phyloP scores from a whole-genome alignment of 495 filamentous ascomycete genomes.

The Cercophora scortea region DNA sequence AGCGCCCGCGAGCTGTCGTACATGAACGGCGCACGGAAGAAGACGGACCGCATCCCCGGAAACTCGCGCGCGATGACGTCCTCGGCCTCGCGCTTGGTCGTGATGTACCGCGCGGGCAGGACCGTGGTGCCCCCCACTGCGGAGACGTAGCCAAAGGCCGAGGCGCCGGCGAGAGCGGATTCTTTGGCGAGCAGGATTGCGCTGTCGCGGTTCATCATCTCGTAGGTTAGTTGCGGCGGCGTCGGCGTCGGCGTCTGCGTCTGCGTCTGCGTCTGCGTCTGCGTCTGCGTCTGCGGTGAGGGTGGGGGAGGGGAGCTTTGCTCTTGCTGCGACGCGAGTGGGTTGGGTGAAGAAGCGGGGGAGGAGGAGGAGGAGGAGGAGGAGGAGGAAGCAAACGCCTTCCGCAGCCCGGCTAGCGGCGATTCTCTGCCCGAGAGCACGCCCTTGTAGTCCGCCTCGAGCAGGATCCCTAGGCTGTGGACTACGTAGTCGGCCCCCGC shows the following conservation, averaged over 20 bases:
- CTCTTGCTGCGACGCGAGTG: slow-evolving; percentile 45
- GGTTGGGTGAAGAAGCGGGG: slow-evolving; percentile 58
- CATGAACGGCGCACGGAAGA: slow-evolving; percentile 79
- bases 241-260: slow-evolving; percentile 51
- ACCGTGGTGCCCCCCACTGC: slow-evolving; percentile 79
- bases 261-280: too few relatives aligned
- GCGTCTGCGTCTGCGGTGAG: too few relatives aligned
- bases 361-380: too few relatives aligned
- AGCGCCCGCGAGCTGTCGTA: slow-evolving; percentile 76
- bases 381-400: slow-evolving; percentile 61
- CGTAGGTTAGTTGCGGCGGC: slow-evolving; percentile 81
- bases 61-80: slow-evolving; percentile 62
- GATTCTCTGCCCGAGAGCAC: slow-evolving; percentile 76
- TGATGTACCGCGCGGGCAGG: slow-evolving; percentile 78
- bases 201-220: slow-evolving; percentile 91
- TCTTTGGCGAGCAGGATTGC: slow-evolving; percentile 82
- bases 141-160: slow-evolving; percentile 77
- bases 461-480: slow-evolving; percentile 89
- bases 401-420: slow-evolving; percentile 61
- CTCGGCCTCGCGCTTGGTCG: slow-evolving; percentile 89
- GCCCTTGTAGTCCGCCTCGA: slow-evolving; percentile 97
- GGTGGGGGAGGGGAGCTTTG: slow-evolving; percentile 32
- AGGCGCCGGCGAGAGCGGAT: slow-evolving; percentile 53
- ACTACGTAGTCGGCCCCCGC: slow-evolving; percentile 73
- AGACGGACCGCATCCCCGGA: slow-evolving; percentile 67